These are phyloP conservation scores for Brasilioporus rufonigricans DNA, from an alignment of 768 basidiomycete species.

Conservation along the genomic window DNA sequence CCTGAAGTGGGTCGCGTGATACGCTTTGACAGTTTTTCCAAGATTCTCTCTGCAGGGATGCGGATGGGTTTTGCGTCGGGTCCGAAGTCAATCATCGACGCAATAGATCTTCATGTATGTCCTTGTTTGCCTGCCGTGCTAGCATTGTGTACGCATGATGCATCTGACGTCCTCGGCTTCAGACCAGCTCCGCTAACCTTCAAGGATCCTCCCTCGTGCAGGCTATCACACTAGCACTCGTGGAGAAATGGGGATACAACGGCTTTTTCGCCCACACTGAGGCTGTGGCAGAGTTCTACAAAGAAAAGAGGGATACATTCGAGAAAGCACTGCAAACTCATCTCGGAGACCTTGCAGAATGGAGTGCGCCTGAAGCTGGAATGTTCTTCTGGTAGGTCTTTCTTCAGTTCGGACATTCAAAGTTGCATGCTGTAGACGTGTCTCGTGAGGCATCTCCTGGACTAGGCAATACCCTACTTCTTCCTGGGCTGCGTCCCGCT, in stretches of 20 bases:
- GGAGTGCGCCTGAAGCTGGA: conserved; percentile 69
- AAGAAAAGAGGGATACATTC: conserved; percentile 71
- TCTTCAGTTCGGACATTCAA: conserved; percentile 9
- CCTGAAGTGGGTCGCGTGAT: conserved; percentile 74
- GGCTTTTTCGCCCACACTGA: conserved; percentile 70
- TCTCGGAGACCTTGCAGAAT: conserved; percentile 74
- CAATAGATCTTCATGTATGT: conserved; percentile 70
- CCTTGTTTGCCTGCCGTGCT: conserved; percentile 14
- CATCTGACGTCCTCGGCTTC: conserved; percentile 14
- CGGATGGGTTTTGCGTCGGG: conserved; percentile 82
- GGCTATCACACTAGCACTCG: conserved; percentile 54
- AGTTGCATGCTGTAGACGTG: conserved; percentile 2
- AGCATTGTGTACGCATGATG: not conserved
- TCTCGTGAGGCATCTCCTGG: conserved; percentile 2
- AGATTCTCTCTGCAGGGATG: conserved; percentile 74
- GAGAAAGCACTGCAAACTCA: conserved; percentile 72
- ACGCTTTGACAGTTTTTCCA: conserved; percentile 88
- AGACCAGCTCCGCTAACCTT: conserved; percentile 68
- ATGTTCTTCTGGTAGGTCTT: conserved; percentile 83
- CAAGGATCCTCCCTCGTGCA: conserved; percentile 67
- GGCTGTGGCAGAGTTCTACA: conserved; percentile 72
- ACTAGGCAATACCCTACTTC: not conserved
- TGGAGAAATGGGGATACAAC: conserved; percentile 72
- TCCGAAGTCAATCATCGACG: conserved; percentile 61
- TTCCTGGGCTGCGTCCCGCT: conserved; percentile 1